Conservation (phyloP, 306 rosid genomes). For the Cicer bijugum region DNA sequence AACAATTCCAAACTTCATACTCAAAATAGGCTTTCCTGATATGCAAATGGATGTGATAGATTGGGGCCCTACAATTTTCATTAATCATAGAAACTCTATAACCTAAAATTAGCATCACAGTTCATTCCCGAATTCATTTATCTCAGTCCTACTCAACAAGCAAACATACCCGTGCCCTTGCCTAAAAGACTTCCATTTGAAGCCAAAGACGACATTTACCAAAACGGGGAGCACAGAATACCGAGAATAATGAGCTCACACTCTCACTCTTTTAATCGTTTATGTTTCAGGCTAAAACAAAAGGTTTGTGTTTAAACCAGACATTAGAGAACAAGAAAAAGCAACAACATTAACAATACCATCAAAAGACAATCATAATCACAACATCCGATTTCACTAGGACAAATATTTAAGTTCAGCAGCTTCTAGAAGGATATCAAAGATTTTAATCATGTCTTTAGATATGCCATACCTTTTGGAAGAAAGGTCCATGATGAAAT, state of each 20-base stretch:
- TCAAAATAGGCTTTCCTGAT: not conserved
- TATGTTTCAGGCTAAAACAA: slow-evolving; percentile 15
- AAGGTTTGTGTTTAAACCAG: slow-evolving; percentile 4
- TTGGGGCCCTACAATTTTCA: not conserved
- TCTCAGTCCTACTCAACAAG: slow-evolving; percentile 22
- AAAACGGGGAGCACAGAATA: slow-evolving; percentile 2
- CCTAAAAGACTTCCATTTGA: slow-evolving; percentile 33
- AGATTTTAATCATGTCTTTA: slow-evolving; percentile 26
- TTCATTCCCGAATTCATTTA: slow-evolving; percentile 24
- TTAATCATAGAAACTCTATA: slow-evolving; percentile 12
- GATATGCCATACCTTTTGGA: slow-evolving; percentile 80
- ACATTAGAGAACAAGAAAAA: slow-evolving; percentile 27
- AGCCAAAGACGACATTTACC: slow-evolving; percentile 23
- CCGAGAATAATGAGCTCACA: slow-evolving; percentile 9
- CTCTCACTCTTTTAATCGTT: slow-evolving; percentile 18
- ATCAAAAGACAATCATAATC: slow-evolving; percentile 29
- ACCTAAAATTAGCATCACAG: slow-evolving; percentile 29
- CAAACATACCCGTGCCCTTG: not conserved
- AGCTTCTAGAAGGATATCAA: slow-evolving; percentile 5
- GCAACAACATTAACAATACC: slow-evolving; percentile 2
- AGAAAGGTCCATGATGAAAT: slow-evolving; percentile 95
- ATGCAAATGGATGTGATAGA: not conserved
- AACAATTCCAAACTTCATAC: slow-evolving; percentile 4
- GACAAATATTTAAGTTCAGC: slow-evolving; percentile 30
- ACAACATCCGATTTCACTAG: not conserved